Evolutionary conservation across 768 basidiomycete genomes (phyloP).

Genomic region (Sporobolomyces pararoseus): DNA sequence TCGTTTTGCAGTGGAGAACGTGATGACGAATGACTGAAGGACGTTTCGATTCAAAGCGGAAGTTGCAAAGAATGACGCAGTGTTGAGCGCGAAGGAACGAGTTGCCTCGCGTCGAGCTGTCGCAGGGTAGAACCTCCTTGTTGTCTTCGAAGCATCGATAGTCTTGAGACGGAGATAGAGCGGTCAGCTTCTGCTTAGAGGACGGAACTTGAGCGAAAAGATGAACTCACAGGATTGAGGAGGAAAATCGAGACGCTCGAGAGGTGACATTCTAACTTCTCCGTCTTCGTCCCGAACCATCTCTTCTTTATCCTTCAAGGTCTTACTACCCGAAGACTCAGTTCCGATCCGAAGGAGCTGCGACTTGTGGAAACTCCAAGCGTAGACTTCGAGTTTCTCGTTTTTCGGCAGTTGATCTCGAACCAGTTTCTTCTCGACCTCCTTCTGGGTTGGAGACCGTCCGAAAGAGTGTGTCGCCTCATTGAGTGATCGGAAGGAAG

Average conservation of each 20-base stretch:
- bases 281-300: background rate
- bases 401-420: conserved; percentile 1
- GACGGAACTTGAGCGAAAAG: background rate
- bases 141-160: conserved; percentile 12
- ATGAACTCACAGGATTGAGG: conserved; percentile 14
- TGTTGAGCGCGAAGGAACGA: conserved; percentile 18
- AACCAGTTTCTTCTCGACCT: background rate
- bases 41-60: conserved; percentile 27
- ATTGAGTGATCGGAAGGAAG: background rate
- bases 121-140: conserved; percentile 27
- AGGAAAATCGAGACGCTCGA: conserved; percentile 7
- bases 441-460: background rate
- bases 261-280: background rate
- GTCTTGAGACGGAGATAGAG: background rate
- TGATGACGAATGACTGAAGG: conserved; percentile 37
- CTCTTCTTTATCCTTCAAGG: background rate
- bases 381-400: conserved; percentile 15
- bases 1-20: conserved; percentile 23
- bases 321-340: no score
- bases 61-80: conserved; percentile 25
- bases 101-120: conserved; percentile 13
- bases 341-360: conserved; percentile 9
- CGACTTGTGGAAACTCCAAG: conserved; percentile 12
- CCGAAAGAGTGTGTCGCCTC: background rate
- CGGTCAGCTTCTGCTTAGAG: no score